Evolutionary conservation across 371 early-diverging fungal genomes (phyloP).

Genomic region (Mucor piriformis): DNA sequence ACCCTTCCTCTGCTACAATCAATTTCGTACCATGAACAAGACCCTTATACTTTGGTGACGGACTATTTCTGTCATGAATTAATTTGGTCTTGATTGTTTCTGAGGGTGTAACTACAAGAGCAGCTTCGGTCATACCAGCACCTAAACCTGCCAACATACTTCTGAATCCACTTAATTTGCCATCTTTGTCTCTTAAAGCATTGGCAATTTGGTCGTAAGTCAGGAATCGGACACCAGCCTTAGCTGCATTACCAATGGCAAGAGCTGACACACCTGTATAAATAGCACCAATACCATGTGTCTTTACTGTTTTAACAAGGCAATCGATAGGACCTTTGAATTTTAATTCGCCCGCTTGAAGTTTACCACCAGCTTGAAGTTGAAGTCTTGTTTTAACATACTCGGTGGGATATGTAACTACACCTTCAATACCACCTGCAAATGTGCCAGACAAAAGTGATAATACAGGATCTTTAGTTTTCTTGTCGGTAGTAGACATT

Average conservation of each 20-base stretch:
- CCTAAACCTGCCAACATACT: constrained; percentile 85
- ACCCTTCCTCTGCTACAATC: constrained; percentile 76
- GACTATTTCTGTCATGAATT: constrained; percentile 76
- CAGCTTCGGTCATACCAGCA: constrained; percentile 88
- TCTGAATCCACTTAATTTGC: constrained; percentile 66
- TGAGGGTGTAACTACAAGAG: constrained; percentile 86
- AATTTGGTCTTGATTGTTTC: constrained; percentile 94
- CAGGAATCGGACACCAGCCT: constrained; percentile 90
- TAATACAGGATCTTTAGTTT: constrained; percentile 47
- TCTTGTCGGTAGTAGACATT: constrained; percentile 24
- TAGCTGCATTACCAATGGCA: constrained; percentile 87
- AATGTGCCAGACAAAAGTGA: constrained; percentile 80
- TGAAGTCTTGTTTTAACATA: constrained; percentile 94
- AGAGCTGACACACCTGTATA: constrained; percentile 86
- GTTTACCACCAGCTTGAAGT: constrained; percentile 67
- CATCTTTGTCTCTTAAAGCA: constrained; percentile 69
- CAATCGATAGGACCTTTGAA: constrained; percentile 87
- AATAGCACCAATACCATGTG: constrained; percentile 72
- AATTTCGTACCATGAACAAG: constrained; percentile 70
- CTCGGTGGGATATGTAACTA: constrained; percentile 91
- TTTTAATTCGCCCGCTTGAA: constrained; percentile 47
- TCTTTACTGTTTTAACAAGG: constrained; percentile 61
- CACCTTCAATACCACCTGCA: constrained; percentile 89
- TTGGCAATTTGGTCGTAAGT: constrained; percentile 86
- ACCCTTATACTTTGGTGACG: constrained; percentile 76